A percentile compares a stretch with the other conserved stretches of the same genome.
Evolutionary conservation across 139 green algal species (phyloP).

Genomic region (Astrephomene gubernaculifera): DNA sequence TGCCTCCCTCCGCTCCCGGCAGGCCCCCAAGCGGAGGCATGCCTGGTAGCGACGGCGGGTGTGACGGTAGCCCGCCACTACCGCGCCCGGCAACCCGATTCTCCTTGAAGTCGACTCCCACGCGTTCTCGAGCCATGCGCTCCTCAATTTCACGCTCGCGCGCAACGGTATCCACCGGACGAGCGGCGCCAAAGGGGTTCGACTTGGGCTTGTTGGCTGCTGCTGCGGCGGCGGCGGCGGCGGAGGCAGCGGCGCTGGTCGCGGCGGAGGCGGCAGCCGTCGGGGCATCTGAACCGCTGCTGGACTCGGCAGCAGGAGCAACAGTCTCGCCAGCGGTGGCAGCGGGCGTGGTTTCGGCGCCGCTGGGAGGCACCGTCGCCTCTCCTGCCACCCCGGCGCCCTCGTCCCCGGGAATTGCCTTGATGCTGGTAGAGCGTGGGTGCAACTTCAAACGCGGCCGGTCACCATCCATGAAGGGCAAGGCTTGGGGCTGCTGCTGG

Average conservation of each 20-base stretch:
- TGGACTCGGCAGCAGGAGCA: not conserved
- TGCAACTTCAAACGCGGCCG: slow-evolving; percentile 33
- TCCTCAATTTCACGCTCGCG: slow-evolving; percentile 46
- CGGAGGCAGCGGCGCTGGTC: not conserved
- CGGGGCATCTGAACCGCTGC: not conserved
- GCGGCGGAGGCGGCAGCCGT: not conserved
- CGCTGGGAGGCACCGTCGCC: not conserved
- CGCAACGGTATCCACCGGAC: slow-evolving; percentile 46
- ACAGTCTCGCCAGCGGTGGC: not conserved
- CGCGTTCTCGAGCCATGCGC: slow-evolving; percentile 18
- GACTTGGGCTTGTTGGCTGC: slow-evolving; percentile 34
- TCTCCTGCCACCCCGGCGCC: not conserved
- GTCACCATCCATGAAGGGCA: slow-evolving; percentile 23
- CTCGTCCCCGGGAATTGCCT: not conserved
- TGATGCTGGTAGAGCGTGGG: not conserved
- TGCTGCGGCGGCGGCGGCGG: not conserved
- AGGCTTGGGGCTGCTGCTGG: not conserved
- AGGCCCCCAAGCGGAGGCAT: too few species aligned
- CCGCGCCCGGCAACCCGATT: not conserved
- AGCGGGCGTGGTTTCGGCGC: not conserved
- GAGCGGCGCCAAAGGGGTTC: slow-evolving; percentile 49
- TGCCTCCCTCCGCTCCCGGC: not conserved
- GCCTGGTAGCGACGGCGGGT: too few species aligned
- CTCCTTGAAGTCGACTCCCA: slow-evolving; percentile 26
- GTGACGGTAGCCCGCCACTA: too few species aligned